Conservation (phyloP, 805 yeast species). For the Kodamaea laetipori region DNA sequence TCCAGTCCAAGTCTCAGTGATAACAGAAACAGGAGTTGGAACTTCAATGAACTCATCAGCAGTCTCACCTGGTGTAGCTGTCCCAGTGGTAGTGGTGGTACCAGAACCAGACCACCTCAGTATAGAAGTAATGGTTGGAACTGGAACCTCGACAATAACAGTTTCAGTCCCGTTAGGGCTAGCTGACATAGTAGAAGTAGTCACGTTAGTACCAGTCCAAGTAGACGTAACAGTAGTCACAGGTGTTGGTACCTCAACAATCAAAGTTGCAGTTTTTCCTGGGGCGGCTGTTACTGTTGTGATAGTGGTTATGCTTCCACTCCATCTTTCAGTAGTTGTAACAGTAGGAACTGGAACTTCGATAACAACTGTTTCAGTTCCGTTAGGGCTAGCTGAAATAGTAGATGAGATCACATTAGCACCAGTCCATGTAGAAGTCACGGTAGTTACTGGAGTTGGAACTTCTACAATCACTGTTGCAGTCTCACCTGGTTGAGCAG, state of each 20-base stretch:
- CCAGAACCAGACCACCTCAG: too few species aligned
- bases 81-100: constrained; percentile 13
- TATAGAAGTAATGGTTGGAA: constrained; percentile 15
- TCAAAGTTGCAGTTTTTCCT: constrained; percentile 15
- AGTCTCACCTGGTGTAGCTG: constrained; percentile 16
- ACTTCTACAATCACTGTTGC: too few species aligned
- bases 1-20: constrained; percentile 14
- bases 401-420: constrained; percentile 5
- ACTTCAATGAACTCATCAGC: constrained; percentile 16
- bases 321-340: constrained; percentile 11
- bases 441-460: constrained; percentile 11
- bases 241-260: constrained; percentile 11
- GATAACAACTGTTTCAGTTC: constrained; percentile 15
- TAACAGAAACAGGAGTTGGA: constrained; percentile 10
- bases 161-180: constrained; percentile 14
- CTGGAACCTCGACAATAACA: constrained; percentile 18
- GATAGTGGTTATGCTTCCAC: constrained; percentile 3
- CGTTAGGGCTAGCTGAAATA: constrained; percentile 8
- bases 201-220: constrained; percentile 12
- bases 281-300: constrained; percentile 13
- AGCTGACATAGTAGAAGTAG: constrained; percentile 12
- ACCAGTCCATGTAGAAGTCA: constrained; percentile 5
- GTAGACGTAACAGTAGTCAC: constrained; percentile 1
- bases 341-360: constrained; percentile 13
- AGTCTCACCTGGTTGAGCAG: too few species aligned